Evolutionary conservation across 2,329 filamentous ascomycete genomes (phyloP), one percentile per base, ranked within the genome.

Genomic region (Phoma sp.): DNA sequence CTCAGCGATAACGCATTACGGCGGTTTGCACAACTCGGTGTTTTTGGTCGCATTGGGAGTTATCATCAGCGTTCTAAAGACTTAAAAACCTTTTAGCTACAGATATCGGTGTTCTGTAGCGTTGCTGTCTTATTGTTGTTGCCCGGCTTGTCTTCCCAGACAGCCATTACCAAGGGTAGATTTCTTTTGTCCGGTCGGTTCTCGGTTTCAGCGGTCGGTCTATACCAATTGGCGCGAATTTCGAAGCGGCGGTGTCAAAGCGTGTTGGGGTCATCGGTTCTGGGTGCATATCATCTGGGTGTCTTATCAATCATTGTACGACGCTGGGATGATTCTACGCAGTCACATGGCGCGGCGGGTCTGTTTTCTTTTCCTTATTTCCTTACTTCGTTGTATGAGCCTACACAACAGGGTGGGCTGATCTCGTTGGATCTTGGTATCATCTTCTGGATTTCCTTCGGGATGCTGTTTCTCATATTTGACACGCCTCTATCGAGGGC

Each of bases 261-360:
- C 59, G 62, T 64, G 64, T 65, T 60, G 56, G 54, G 69, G 62
- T 68, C 55, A 57, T 64, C 61, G 64, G 65, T 67, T 67, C 62
- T 62, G 53, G 70, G 62, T 69, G 70, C 70, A 73, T 73, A 61
- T 69, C 60, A 61, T 62, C 57, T 57, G 67, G 59, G 61, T 68
- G 66, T 69, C 66, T 71, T 43, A 61, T 52, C 59, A 64, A 64
- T 54, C 64, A 67, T 65, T 75, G 72, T 74, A 75, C 67, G 68
- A 76, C 69, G 65, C 71, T 76, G 68, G 70, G 66, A 76, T 71
- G 73, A 74, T 68, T 67, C 67, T 73, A 71, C 65, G 66, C 66
- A 66, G 61, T 67, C 65, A 62, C 59, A 62, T 60, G 62, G 64
- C 64, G 65, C 62, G 65, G 49, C 57, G 62, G 61, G 56, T 63